Evolutionary conservation across 164 flowering plant species (phyloP).

Genomic region (Malania oleifera): DNA sequence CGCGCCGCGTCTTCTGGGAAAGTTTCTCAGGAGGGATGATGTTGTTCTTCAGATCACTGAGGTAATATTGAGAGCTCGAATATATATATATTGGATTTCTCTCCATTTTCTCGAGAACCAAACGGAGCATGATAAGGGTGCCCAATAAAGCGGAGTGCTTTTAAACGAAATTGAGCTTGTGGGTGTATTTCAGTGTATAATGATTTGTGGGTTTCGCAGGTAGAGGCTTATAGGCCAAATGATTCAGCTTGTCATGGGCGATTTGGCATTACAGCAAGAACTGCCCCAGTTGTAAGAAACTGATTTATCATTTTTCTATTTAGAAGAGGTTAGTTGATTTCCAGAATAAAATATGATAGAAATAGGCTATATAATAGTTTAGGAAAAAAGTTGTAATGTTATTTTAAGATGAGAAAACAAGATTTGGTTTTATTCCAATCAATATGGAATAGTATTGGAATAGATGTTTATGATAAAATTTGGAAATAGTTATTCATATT

Average conservation of each 20-base stretch:
- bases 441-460: too few species aligned
- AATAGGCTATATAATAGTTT: too few species aligned
- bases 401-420: too few species aligned
- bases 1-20: constrained; percentile 95
- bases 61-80: constrained; percentile 29
- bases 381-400: too few species aligned
- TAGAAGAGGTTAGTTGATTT: too few species aligned
- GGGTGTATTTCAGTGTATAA: too few species aligned
- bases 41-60: constrained; percentile 93
- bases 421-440: too few species aligned
- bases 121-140: neutral
- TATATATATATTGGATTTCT: neutral
- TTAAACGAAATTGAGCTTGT: too few species aligned
- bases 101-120: constrained; percentile 5
- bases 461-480: too few species aligned
- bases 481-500: too few species aligned
- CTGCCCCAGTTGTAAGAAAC: constrained; percentile 84
- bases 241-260: constrained; percentile 97
- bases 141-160: neutral
- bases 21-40: constrained; percentile 70
- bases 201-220: constrained; percentile 36
- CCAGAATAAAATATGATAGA: too few species aligned
- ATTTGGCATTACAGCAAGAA: constrained; percentile 85
- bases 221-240: constrained; percentile 90
- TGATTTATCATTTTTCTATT: neutral